Percentiles rank a stretch among this genome's conserved stretches.
phyloP scores from a whole-genome alignment of 179 eudicot genomes.

The Gypsophila paniculata region DNA sequence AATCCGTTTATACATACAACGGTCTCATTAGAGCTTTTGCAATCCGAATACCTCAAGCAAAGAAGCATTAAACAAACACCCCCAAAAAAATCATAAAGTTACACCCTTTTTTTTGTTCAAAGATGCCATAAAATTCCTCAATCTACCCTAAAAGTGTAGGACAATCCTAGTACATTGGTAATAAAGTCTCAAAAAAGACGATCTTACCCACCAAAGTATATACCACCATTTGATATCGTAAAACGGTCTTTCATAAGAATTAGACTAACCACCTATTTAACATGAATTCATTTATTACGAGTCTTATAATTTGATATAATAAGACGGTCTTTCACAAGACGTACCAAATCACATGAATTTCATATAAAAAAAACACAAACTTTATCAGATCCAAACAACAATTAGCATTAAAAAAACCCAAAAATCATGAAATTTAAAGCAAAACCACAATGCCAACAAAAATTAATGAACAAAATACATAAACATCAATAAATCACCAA shows the following conservation, averaged over 20 bases:
- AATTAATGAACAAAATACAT: neutral
- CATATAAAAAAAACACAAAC: neutral
- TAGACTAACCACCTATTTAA: too few species aligned
- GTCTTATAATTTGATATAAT: too few species aligned
- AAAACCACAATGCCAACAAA: neutral
- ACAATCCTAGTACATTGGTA: neutral
- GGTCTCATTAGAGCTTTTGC: too few species aligned
- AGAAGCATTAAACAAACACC: neutral
- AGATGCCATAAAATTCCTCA: neutral
- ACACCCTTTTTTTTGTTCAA: neutral
- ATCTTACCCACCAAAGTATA: too few species aligned
- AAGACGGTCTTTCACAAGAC: too few species aligned
- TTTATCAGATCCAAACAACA: constrained; percentile 5
- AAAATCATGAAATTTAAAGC: neutral
- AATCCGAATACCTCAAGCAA: neutral
- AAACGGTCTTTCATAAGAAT: too few species aligned
- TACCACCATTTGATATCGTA: too few species aligned
- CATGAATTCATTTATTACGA: too few species aligned
- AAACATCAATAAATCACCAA: constrained; percentile 5
- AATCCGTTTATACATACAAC: too few species aligned
- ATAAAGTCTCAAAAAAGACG: too few species aligned
- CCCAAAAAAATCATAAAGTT: neutral
- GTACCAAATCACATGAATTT: neutral
- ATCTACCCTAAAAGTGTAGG: neutral
- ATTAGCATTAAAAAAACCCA: neutral